Base-by-base conservation (phyloP, 306 rosid genomes). In the Sicyos edulis region DNA sequence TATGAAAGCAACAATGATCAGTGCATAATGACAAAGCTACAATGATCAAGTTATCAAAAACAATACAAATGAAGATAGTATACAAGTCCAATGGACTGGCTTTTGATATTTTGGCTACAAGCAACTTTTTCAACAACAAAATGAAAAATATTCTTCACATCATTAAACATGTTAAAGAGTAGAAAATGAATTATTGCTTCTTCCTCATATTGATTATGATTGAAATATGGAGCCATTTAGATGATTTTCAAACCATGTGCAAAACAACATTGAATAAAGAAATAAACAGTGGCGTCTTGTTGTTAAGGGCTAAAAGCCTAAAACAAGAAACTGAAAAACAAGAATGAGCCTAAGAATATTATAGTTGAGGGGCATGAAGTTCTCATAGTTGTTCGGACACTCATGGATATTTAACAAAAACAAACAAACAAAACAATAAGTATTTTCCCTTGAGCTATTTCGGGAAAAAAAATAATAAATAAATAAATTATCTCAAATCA, bases 131-230 rank as follows among this genome's bases (percentile, higher is more conserved):
- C n/a, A 69, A 51, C 73, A 69, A 16, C 59, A 51, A 4, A 69
- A 69, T 53, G 47, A 52, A 69, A 51, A 15, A 51, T 69, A 50
- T 69, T 69, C 59, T 26, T 69, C 73, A 69, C 73, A 69, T 69
- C 73, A 69, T 69, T 69, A 69, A 49, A 69, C 73, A 69, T 69
- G 73, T 69, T 45, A 50, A 1, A 50, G 73, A 69, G 51, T 26
- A 69, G 73, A 69, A 69, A 22, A 69, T 50, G 57, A 69, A 51
- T 69, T 26, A 69, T 69, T 50, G 59, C 73, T 50, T 22, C 73
- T 50, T 47, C 58, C 59, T 69, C 45, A 26, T 50, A 69, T 26
- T 29, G 59, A 50, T 69, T 51, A 69, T 50, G 42, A 24, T 69
- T 69, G 59, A 49, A 15, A 69, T 24, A 50, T 69, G 58, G 24